Evolutionary conservation across 2,329 filamentous ascomycete genomes (phyloP), one percentile per base, ranked within the genome.

Genomic region (Capronia epimyces): DNA sequence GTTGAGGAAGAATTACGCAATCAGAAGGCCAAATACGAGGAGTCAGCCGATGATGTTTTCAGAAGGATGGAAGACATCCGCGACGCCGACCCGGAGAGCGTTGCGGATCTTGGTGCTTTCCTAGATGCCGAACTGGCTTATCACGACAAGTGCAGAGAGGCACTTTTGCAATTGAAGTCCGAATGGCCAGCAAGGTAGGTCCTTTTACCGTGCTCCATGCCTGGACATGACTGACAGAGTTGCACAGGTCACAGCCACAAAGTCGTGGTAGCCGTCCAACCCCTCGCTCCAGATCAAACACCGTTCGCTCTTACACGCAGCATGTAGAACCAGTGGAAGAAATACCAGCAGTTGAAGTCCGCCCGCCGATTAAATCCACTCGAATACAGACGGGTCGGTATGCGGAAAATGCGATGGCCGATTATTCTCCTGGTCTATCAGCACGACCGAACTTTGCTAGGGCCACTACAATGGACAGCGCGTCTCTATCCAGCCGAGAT

Each of bases 51-150:
- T 65, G 91, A 97, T 63, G 90, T 97, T 48, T 79, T 84, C 62
- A 82, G 91, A 53, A 81, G 91, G 49, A 97, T 97, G 93, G 82
- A 94, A 69, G 91, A 97, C 65, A 94, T 97, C 71, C 91, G 93
- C 72, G 90, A 96, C 63, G 81, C 88, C 18, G 91, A 97, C 69
- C 77, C 76, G 37, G 91, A 97, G 57, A 89, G 84, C 63, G 80
- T 95, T 36, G 76, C 79, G 42, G 89, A 95, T 64, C 74, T 97
- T 50, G 83, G 82, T 2, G 75, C 81, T 15, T 94, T 97, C 67
- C 73, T 97, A 45, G 90, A 97, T 55, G 86, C 88, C 34, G 87
- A 97, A 71, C 77, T 97, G 51, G 84, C 86, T 57, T 96, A 93
- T 71, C 87, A 96, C 66, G 91, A 97, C 66, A 84, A 86, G 54